These are phyloP conservation scores for Erythrophleum ivorense DNA, from an alignment of 331 rosid genomes.

Conservation along the genomic window DNA sequence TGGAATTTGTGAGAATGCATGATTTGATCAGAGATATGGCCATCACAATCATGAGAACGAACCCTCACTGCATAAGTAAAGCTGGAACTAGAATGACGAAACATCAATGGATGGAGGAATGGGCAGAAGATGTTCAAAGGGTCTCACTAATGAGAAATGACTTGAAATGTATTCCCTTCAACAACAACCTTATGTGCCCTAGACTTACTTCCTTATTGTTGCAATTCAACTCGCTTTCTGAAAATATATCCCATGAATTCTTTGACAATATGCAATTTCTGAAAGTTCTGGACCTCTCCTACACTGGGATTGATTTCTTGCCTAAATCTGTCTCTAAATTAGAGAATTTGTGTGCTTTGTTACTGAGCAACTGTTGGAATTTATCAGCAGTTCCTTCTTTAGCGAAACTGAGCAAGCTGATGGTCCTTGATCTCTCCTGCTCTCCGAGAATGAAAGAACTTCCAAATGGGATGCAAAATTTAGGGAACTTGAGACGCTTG, in stretches of 20 bases:
- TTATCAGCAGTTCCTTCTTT: neutral
- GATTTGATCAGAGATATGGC: conserved; percentile 5
- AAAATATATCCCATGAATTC: neutral
- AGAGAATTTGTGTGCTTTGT: neutral
- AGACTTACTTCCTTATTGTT: neutral
- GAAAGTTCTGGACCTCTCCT: conserved; percentile 1
- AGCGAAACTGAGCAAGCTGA: neutral
- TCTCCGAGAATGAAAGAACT: conserved; percentile 9
- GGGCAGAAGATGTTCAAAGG: conserved; percentile 12
- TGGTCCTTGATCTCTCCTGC: conserved; percentile 7
- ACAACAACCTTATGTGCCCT: neutral
- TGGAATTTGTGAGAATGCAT: neutral
- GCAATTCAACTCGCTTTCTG: conserved; percentile 8
- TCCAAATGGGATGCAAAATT: conserved; percentile 5
- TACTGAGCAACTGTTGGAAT: conserved; percentile 17
- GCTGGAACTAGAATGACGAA: conserved; percentile 4
- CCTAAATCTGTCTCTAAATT: neutral
- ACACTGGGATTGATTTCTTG: conserved; percentile 12
- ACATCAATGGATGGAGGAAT: conserved; percentile 13
- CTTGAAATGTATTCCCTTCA: conserved; percentile 6
- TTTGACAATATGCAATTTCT: neutral
- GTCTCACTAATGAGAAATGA: neutral
- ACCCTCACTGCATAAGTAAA: neutral
- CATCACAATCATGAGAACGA: conserved; percentile 1
- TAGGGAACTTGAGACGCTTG: conserved; percentile 5